Base-by-base conservation (phyloP, 2,329 filamentous ascomycete genomes). In the Alternaria rosae region DNA sequence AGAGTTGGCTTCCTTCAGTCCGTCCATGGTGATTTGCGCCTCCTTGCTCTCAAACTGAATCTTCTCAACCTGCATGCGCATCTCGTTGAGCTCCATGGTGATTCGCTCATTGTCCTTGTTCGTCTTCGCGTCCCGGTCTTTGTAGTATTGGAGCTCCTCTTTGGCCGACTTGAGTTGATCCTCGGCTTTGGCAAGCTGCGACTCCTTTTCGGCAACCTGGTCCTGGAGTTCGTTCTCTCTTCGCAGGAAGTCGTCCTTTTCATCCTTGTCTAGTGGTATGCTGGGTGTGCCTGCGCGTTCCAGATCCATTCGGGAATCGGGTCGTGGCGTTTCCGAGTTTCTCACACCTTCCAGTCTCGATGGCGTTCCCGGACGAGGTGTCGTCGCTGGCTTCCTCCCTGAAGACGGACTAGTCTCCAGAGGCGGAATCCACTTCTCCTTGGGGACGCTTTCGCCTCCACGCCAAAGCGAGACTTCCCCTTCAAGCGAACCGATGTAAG, bases 221-320 rank as follows among this genome's bases (percentile, higher is more conserved):
- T 99, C 95, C 78, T 98, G 95, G 43, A 99, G 86, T 78, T 99
- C 95, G 73, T 99, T 99, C 79, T 99, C 95, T 57, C 95, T 89
- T 72, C 93, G 88, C 67, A 99, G 80, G 74, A 98, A 99, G 78
- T 99, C 95, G 74, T 99, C 95, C 63, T 93, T 90, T 81, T 99
- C 95, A 71, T 99, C 95, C 81, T 97, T 97, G 58, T 99, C 95
- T 62, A 98, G 84, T 41, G 92, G 88, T 68, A 97, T 84, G 74
- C 92, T 94, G 3, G 94, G 94, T 12, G 94, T 98, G 54, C 90
- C 91, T 15, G 94, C 89, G 48, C 94, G 89, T 67, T 98, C 94
- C 8, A 85, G 51, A 6, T 93, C 91, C 61, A 92, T 82, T 54
- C 88, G 81, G 20, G 88, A 90, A 65, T 91, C 89, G 9, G 88